Evolutionary conservation across 306 rosid species (phyloP), one percentile per base, ranked within the genome.

Genomic region (Argentina anserina): DNA sequence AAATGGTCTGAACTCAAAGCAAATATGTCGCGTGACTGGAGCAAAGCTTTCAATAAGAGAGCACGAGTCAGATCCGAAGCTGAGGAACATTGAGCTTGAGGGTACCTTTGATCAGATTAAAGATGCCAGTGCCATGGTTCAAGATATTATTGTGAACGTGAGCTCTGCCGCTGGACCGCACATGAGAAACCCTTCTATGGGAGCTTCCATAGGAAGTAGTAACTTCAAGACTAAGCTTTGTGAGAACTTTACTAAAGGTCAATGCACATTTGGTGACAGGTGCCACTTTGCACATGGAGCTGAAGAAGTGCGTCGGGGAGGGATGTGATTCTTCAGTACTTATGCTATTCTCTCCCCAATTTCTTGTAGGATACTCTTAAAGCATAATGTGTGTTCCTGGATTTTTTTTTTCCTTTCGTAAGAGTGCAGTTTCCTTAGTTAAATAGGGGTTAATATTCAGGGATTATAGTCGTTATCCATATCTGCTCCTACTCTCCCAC

Each of bases 281-380:
- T 92, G 97, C 68, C 96, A 90, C 77, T 92, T 92, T 64, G 97
- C 96, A 1, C 98, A 92, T 61, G 98, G 97, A 67, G 55, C 81
- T 5, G 86, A 83, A 55, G 90, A 92, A 73, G 79, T 90, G 72
- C 96, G 96, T 70, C 84, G 82, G 81, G 1, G 84, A 50, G 86
- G 80, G 65, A 85, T 85, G 49, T 82, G 71, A 81, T 23, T 40
- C 7, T 55, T 52, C 52, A 18, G 43, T 18, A 20, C 31, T 37
- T 64, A 67, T 58, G 40, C 7, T 17, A 20, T 61, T 69, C 72
- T 41, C 31, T 7, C 7, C 8, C 66, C 53, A 40, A 23, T 40
- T 34, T 72, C 42, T 58, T 9, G n/a, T 72, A 72, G 76, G 67
- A 72, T 58, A 71, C 20, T 52, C 41, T 70, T 58, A 42, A 40